Evolutionary conservation across 129 eudicot species (phyloP).

Genomic region (Scalesia atractyloides): DNA sequence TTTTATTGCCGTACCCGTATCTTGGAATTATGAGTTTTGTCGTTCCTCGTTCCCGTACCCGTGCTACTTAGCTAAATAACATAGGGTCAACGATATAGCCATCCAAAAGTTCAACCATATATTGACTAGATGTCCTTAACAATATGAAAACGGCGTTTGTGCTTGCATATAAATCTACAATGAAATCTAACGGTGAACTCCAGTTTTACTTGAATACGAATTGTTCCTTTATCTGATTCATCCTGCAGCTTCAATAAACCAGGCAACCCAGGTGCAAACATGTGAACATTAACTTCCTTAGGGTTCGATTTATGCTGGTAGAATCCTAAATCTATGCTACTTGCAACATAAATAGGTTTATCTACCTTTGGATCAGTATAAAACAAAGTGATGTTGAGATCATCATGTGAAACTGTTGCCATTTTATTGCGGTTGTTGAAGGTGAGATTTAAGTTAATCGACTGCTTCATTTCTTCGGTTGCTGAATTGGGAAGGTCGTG

Average conservation of each 20-base stretch:
- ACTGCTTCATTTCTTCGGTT: slow-evolving; percentile 5
- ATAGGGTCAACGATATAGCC: too few relatives aligned
- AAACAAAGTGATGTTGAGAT: slow-evolving; percentile 6
- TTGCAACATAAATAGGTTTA: not conserved
- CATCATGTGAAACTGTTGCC: slow-evolving; percentile 1
- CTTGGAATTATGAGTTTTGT: too few relatives aligned
- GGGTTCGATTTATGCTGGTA: not conserved
- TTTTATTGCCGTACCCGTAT: too few relatives aligned
- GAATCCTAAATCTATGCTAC: not conserved
- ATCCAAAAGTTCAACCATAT: too few relatives aligned
- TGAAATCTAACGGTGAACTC: not conserved
- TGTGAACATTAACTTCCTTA: slow-evolving; percentile 3
- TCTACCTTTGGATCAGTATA: slow-evolving; percentile 4
- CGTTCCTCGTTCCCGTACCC: too few relatives aligned
- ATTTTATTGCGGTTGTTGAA: slow-evolving; percentile 13
- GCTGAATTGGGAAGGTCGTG: not conserved
- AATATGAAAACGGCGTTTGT: not conserved
- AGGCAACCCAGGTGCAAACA: not conserved
- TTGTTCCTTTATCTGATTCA: not conserved
- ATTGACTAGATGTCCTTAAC: too few relatives aligned
- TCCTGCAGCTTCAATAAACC: not conserved
- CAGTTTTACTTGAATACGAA: not conserved
- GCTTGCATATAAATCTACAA: slow-evolving; percentile 4
- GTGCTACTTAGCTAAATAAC: too few relatives aligned
- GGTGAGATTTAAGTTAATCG: not conserved